These are phyloP conservation scores for Amphicarpaea edgeworthii DNA, from an alignment of 306 rosid genomes.

Conservation along the genomic window DNA sequence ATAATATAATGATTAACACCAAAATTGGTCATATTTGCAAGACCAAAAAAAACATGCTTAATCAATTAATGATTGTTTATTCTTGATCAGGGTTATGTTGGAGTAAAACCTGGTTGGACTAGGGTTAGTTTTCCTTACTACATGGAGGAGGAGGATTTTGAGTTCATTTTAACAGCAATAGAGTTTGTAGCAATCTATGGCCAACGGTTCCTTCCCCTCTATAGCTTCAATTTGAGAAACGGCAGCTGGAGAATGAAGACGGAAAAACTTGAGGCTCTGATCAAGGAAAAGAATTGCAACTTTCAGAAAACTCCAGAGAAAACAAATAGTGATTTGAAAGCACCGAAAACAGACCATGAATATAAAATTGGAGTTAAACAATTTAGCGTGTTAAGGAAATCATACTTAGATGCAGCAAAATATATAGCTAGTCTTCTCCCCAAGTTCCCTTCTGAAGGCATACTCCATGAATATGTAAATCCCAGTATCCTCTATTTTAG, in stretches of 20 bases:
- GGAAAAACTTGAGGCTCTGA: conserved; percentile 49
- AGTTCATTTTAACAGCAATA: conserved; percentile 70
- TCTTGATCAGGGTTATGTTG: conserved; percentile 65
- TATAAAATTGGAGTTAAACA: conserved; percentile 35
- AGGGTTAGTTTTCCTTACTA: conserved; percentile 86
- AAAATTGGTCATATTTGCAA: not conserved
- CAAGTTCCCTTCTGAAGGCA: conserved; percentile 58
- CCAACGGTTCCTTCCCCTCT: conserved; percentile 72
- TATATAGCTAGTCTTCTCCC: conserved; percentile 63
- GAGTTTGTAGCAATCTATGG: conserved; percentile 75
- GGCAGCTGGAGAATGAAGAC: conserved; percentile 68
- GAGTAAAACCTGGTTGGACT: conserved; percentile 90
- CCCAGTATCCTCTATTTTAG: conserved; percentile 51
- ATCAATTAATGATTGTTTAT: not conserved
- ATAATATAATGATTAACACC: too few relatives aligned
- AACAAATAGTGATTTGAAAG: not conserved
- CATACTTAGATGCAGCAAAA: conserved; percentile 57
- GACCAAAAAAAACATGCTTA: not conserved
- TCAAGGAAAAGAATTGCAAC: conserved; percentile 47
- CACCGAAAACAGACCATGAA: not conserved
- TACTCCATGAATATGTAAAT: conserved; percentile 50
- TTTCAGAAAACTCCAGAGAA: not conserved
- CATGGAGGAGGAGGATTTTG: conserved; percentile 68
- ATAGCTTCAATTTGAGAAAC: conserved; percentile 55
- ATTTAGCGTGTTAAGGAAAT: conserved; percentile 31